Percentiles rank a stretch among this genome's conserved stretches.
Evolutionary conservation across 805 yeast genomes (phyloP).

Genomic region (Pichia kluyveri): DNA sequence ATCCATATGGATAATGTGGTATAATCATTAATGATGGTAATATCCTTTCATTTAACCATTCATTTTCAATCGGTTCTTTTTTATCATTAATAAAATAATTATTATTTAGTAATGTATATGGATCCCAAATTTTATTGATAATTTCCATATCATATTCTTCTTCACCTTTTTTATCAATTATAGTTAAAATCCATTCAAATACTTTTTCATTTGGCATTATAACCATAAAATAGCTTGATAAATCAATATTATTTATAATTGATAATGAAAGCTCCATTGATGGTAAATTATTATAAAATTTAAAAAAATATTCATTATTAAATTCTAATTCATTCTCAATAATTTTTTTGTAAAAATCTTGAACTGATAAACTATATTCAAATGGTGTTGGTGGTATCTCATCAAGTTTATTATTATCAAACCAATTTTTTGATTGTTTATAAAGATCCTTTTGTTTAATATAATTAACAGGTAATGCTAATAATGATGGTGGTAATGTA

Average conservation of each 20-base stretch:
- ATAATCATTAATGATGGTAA: constrained; percentile 28
- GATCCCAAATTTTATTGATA: constrained; percentile 29
- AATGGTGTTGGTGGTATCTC: constrained; percentile 12
- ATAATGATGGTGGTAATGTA: constrained; percentile 36
- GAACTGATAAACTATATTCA: constrained; percentile 13
- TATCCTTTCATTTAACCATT: constrained; percentile 2
- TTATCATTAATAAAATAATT: constrained; percentile 1
- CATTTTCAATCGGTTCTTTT: neutral
- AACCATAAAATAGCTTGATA: constrained; percentile 49
- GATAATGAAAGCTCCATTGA: constrained; percentile 13
- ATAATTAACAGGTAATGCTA: constrained; percentile 40
- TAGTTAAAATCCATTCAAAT: constrained; percentile 17
- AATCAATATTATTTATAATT: constrained; percentile 8
- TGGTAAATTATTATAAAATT: constrained; percentile 33
- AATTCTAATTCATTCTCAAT: constrained; percentile 9
- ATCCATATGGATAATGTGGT: constrained; percentile 45
- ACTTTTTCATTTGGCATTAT: constrained; percentile 35
- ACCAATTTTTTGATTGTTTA: no score
- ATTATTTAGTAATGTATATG: constrained; percentile 13
- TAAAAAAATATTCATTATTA: constrained; percentile 5
- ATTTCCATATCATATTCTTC: constrained; percentile 51
- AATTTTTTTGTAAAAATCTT: constrained; percentile 13
- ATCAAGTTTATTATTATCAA: neutral
- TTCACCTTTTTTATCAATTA: constrained; percentile 18
- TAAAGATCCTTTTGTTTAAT: constrained; percentile 12